Base-by-base conservation (phyloP, 225 moss, liverwort and hornwort genomes). In the Sphagnum contortum region DNA sequence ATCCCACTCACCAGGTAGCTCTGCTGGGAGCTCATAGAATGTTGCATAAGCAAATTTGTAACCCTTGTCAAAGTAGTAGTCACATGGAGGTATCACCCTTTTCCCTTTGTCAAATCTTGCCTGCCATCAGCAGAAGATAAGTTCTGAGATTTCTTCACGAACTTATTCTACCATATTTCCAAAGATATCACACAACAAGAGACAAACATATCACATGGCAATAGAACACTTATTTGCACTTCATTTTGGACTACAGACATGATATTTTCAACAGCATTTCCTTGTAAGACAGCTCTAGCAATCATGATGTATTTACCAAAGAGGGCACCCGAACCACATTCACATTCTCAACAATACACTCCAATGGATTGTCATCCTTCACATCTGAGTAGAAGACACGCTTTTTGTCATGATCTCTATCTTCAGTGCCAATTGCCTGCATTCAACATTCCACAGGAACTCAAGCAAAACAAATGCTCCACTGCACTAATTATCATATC, bases 21-120 rank as follows among this genome's bases (percentile, higher is more conserved):
- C 93, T 80, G 80, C 80, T 5, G 90, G 87, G 47, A 93, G 82
- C 60, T 80, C 83, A 57, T 86, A 93, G 60, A 93, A 90, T 13
- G 93, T 87, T 6, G 90, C 84, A 65, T 89, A 98, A 0, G 80
- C 83, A 44, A 77, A 59, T 53, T 77, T 77, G 67, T 98, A 98
- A 69, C 93, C 93, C 76, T 91, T 98, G 51, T 98, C 93, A 58
- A 87, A 98, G 56, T 87, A 93, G 69, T 87, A 91, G 66, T 91
- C 92, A 44, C 93, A 91, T 45, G 68, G 63, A 5, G 88, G 89
- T 64, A 80, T 47, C 9, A 79, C 69, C 5, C 60, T 61, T 64
- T 77, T 71, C 2, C 67, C 12, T 55, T 46, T 74, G 58, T 80
- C 82, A 57, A 78, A 75, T 60, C 87, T 82, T 48, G 64, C 74